A percentile compares a stretch with the other conserved stretches of the same genome.
These are phyloP conservation scores for Austroboletus novae-zelandiae DNA, from an alignment of 1,284 basidiomycete genomes.

Conservation along the genomic window DNA sequence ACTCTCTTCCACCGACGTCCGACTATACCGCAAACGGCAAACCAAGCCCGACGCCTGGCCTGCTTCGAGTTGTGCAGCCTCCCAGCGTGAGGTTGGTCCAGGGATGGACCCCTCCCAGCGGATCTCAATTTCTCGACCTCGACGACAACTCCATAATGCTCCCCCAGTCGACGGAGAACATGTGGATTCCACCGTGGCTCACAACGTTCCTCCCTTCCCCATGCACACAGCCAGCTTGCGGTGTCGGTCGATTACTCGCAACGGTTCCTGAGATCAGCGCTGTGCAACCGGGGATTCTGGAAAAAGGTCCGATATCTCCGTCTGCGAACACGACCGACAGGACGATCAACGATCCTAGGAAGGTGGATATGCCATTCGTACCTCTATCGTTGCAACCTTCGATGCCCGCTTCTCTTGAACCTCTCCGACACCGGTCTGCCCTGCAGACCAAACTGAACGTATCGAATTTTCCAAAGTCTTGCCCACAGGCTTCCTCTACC, in stretches of 20 bases:
- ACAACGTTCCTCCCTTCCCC: constrained; percentile 1
- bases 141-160: constrained; percentile 13
- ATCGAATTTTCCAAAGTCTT: constrained; percentile 6
- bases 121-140: constrained; percentile 27
- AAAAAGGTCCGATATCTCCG: not conserved
- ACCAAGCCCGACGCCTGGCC: not conserved
- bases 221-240: not conserved
- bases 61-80: not conserved
- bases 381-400: not conserved
- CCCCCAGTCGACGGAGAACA: constrained; percentile 5
- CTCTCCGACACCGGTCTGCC: not conserved
- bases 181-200: constrained; percentile 9
- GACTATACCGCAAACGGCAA: not conserved
- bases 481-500: not conserved
- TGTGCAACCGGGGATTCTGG: not conserved
- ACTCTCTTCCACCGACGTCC: not conserved
- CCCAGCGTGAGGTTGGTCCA: constrained; percentile 5
- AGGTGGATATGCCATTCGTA: not conserved
- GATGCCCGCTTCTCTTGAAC: constrained; percentile 2
- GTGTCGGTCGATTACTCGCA: not conserved
- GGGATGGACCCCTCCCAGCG: constrained; percentile 27
- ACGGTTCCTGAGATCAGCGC: not conserved
- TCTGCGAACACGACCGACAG: not conserved
- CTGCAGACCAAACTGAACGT: not conserved
- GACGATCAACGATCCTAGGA: not conserved